Evolutionary conservation across 208 protist genomes (phyloP).

Genomic region (Acanthamoeba sp.): DNA sequence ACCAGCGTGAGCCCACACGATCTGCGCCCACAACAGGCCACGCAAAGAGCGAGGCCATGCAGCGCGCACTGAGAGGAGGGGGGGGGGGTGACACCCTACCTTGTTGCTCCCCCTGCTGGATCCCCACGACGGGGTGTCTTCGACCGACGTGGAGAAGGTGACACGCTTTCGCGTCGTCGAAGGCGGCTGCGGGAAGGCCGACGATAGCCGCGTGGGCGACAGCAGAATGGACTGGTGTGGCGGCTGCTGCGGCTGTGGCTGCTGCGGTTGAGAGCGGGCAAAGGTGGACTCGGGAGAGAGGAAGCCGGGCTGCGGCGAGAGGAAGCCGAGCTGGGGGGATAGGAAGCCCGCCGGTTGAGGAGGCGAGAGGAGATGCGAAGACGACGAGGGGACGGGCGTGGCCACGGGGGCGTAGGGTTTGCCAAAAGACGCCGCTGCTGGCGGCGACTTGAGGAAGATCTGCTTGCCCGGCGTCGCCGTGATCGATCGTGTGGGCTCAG

Average conservation of each 20-base stretch:
- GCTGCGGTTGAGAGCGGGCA: neutral
- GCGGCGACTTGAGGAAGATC: slow-evolving; percentile 47
- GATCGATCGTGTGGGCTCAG: neutral
- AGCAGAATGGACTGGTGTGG: neutral
- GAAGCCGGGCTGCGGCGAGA: neutral
- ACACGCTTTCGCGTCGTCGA: slow-evolving; percentile 10
- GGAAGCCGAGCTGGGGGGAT: neutral
- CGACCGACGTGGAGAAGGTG: slow-evolving; percentile 29
- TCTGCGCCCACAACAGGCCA: neutral
- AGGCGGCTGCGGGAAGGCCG: neutral
- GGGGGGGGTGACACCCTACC: neutral
- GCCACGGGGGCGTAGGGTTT: neutral
- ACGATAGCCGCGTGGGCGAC: neutral
- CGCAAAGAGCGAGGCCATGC: neutral
- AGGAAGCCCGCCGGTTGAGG: neutral
- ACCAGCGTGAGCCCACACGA: neutral
- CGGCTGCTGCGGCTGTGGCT: neutral
- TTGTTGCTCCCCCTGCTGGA: neutral
- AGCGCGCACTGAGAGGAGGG: neutral
- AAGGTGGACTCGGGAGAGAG: too few relatives aligned
- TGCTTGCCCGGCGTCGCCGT: slow-evolving; percentile 18
- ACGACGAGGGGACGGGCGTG: neutral
- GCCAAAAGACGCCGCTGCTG: neutral
- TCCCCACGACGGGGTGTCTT: neutral
- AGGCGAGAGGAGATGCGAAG: neutral